Evolutionary conservation across 2,329 filamentous ascomycete genomes (phyloP).

Genomic region (Gnomoniopsis sp.): DNA sequence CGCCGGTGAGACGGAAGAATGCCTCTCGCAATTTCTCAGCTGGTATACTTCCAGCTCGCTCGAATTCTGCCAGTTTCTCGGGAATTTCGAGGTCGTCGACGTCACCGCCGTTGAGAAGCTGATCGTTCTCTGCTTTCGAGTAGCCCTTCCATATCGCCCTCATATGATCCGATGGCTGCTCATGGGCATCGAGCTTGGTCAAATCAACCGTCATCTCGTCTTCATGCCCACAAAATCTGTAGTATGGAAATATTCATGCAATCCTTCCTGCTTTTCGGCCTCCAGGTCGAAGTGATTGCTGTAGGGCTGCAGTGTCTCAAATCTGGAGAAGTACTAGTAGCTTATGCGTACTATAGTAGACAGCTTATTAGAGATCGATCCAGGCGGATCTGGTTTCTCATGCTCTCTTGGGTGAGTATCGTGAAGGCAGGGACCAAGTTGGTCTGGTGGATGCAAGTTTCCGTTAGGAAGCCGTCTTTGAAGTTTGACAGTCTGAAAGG

Average conservation of each 20-base stretch:
- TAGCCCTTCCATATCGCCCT: slow-evolving; percentile 73
- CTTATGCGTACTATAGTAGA: no score
- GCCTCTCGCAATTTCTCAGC: slow-evolving; percentile 38
- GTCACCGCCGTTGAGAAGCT: slow-evolving; percentile 49
- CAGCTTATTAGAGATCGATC: no score
- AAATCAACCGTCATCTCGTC: slow-evolving; percentile 38
- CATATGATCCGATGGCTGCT: slow-evolving; percentile 70
- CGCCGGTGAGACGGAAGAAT: slow-evolving; percentile 38
- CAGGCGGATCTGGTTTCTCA: no score
- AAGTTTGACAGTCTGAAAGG: no score
- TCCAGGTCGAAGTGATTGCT: no score
- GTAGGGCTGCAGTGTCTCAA: no score
- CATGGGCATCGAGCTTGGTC: slow-evolving; percentile 66
- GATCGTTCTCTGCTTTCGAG: slow-evolving; percentile 54
- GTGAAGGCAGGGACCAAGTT: no score
- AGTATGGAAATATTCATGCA: neutral
- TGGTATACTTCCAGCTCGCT: slow-evolving; percentile 40
- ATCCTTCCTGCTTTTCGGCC: neutral
- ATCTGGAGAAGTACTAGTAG: no score
- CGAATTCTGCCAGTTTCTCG: slow-evolving; percentile 41
- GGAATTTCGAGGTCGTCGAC: slow-evolving; percentile 50
- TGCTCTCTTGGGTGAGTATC: no score
- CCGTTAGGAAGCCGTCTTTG: no score
- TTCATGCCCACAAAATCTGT: neutral
- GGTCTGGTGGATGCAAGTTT: no score